phyloP scores from a whole-genome alignment of 148 eudicot species.

The Silene uniflora region DNA sequence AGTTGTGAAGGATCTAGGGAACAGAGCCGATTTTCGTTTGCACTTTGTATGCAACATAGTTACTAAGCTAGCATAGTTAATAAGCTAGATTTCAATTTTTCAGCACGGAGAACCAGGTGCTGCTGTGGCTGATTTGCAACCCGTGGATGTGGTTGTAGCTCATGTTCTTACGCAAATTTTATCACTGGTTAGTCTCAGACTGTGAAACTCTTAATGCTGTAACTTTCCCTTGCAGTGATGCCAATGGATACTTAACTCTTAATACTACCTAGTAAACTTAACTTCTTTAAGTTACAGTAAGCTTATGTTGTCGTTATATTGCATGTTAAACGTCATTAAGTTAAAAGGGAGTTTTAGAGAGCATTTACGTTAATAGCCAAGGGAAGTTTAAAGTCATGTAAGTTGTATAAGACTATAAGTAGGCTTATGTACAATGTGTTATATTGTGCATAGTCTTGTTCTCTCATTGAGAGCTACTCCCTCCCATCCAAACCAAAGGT shows the following conservation, averaged over 20 bases:
- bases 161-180: conserved; percentile 83
- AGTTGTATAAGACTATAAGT: no score
- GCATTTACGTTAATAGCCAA: no score
- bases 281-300: no score
- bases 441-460: no score
- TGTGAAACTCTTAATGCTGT: conserved; percentile 2
- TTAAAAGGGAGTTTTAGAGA: no score
- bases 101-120: conserved; percentile 99
- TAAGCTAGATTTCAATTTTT: conserved; percentile 16
- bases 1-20: conserved; percentile 4
- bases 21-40: neutral
- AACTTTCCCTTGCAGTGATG: neutral
- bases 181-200: conserved; percentile 53
- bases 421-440: no score
- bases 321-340: no score
- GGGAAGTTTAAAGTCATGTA: no score
- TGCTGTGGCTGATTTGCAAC: conserved; percentile 88
- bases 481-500: no score
- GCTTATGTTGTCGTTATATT: no score
- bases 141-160: conserved; percentile 75
- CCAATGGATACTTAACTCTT: neutral
- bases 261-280: no score
- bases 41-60: conserved; percentile 1
- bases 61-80: conserved; percentile 1
- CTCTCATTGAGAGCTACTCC: no score